These are phyloP conservation scores for Termitomyces sp. DNA, from an alignment of 768 basidiomycete species.

Conservation along the genomic window DNA sequence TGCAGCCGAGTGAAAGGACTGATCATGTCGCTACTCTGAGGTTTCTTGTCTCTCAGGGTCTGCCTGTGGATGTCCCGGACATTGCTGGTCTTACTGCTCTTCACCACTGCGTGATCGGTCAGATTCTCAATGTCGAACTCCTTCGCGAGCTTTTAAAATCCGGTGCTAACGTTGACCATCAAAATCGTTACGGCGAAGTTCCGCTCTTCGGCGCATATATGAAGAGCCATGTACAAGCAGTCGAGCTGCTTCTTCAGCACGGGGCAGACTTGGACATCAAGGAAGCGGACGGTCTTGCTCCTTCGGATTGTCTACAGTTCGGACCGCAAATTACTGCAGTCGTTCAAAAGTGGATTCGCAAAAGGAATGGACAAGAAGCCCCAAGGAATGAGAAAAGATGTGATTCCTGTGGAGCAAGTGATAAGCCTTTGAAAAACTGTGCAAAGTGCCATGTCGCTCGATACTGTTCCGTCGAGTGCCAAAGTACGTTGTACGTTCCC, in stretches of 20 bases:
- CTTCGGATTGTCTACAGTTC: conserved; percentile 23
- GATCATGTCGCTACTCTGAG: conserved; percentile 30
- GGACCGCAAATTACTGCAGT: conserved; percentile 41
- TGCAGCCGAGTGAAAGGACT: conserved; percentile 11
- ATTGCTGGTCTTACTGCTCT: conserved; percentile 46
- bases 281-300: conserved; percentile 34
- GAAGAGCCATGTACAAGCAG: conserved; percentile 20
- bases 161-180: conserved; percentile 45
- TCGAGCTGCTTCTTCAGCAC: conserved; percentile 45
- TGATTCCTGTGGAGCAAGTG: conserved; percentile 25
- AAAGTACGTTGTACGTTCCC: conserved; percentile 32
- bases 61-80: conserved; percentile 35
- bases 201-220: conserved; percentile 31
- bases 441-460: conserved; percentile 35
- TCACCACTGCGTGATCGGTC: conserved; percentile 34
- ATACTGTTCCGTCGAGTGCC: conserved; percentile 53
- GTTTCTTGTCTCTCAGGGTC: conserved; percentile 35
- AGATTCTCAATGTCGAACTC: conserved; percentile 21
- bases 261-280: conserved; percentile 38
- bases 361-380: conserved; percentile 35
- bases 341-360: conserved; percentile 41
- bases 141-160: conserved; percentile 33
- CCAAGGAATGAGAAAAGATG: conserved; percentile 42
- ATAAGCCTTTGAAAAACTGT: conserved; percentile 34
- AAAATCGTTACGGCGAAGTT: conserved; percentile 43